Base-by-base conservation (phyloP, 129 eudicot species). In the Lactuca sativa region DNA sequence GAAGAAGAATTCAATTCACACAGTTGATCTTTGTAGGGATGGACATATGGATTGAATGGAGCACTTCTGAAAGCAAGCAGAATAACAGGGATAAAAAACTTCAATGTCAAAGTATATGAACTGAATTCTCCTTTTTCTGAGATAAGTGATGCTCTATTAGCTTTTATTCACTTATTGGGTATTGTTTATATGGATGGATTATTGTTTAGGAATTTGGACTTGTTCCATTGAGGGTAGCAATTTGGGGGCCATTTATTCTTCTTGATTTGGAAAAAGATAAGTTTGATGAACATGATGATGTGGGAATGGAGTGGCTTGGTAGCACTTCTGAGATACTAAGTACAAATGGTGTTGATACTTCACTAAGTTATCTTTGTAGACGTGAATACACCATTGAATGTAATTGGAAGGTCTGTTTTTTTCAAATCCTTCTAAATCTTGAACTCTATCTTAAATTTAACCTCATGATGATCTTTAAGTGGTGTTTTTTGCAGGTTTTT, bases 11-110 rank as follows among this genome's bases (percentile, higher is more conserved):
- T 62, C 9, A 16, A 6, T 21, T 8, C 2, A n/a, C 3, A 12
- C 21, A 49, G 44, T 69, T 59, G 3, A 56, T 71, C 66, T 76
- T 59, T 80, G 55, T 60, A 95, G 99, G 99, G 95, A 54, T 95
- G 99, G 97, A 95, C 99, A 4, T 95, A 95, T 33, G 91, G 96
- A 6, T 80, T 87, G 71, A 85, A 85, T 71, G 99, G 97, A 70
- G 37, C 77, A 76, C 99, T 95, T 80, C 38, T 82, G 10, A 95
- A 83, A 80, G 91, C 97, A 65, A 86, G 96, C 40, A 80, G 88
- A 84, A 87, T 87, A 62, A 78, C 95, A 67, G 99, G 96, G 68
- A 82, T 86, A 47, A 79, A 79, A 82, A 93, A 90, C 80, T 90
- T 95, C 86, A 83, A 82, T 74, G 83, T 83, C 36, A 82, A 85